phyloP scores from a whole-genome alignment of 2,329 filamentous ascomycete species.

The Claviceps fusiformis region DNA sequence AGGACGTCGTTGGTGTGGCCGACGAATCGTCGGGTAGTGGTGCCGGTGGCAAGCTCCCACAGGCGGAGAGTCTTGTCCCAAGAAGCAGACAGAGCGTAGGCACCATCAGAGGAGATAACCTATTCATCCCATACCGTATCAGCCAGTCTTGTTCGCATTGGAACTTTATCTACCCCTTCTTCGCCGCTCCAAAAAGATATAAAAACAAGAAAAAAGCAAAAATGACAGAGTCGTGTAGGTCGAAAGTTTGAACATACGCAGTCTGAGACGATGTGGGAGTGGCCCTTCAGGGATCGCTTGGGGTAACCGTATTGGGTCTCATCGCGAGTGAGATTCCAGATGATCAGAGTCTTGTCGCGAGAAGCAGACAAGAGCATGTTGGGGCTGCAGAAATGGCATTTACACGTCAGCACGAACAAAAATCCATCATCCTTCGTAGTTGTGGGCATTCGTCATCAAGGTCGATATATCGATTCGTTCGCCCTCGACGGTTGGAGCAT shows the following conservation, averaged over 20 bases:
- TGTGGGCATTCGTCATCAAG: not conserved
- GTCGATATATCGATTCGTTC: constrained; percentile 1
- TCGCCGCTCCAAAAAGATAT: too few species aligned
- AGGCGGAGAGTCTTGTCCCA: constrained; percentile 99
- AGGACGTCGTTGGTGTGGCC: constrained; percentile 99
- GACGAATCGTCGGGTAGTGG: constrained; percentile 95
- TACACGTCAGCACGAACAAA: constrained; percentile 8
- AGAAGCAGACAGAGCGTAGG: constrained; percentile 95
- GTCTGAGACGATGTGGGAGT: constrained; percentile 99
- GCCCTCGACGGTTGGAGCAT: not conserved
- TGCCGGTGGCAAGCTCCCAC: constrained; percentile 96
- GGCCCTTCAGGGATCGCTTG: constrained; percentile 95
- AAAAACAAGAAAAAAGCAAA: too few species aligned
- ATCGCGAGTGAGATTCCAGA: constrained; percentile 99
- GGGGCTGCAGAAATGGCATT: constrained; percentile 43
- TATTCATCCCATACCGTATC: constrained; percentile 23
- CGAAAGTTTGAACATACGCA: constrained; percentile 57
- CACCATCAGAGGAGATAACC: constrained; percentile 99
- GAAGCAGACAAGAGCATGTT: constrained; percentile 98
- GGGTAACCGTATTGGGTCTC: constrained; percentile 97
- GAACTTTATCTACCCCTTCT: not conserved
- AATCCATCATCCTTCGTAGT: not conserved
- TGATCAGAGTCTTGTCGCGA: constrained; percentile 98
- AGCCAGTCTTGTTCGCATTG: constrained; percentile 9
- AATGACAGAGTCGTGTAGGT: not conserved